A percentile compares a stretch with the other conserved stretches of the same genome.
Conservation (phyloP, 2,329 filamentous ascomycete genomes). For the Trichoderma arundinaceum region DNA sequence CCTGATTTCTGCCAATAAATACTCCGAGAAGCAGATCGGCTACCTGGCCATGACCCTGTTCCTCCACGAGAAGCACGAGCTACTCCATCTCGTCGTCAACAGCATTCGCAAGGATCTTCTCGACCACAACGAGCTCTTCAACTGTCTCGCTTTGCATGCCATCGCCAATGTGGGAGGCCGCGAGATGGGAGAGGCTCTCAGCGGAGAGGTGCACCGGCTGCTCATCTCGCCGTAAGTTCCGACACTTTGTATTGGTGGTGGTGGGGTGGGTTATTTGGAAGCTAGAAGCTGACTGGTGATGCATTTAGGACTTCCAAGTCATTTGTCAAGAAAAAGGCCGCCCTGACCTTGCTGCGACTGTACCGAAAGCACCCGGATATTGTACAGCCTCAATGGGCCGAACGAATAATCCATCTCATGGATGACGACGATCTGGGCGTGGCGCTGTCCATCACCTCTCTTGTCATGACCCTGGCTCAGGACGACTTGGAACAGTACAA, state of each 20-base stretch:
- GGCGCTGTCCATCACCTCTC: conserved; percentile 89
- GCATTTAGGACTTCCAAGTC: conserved; percentile 72
- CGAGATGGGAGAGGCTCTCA: conserved; percentile 96
- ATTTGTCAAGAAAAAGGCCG: conserved; percentile 99
- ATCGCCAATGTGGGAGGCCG: conserved; percentile 96
- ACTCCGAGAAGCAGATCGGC: conserved; percentile 99
- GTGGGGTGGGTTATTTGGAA: not conserved
- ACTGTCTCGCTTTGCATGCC: conserved; percentile 93
- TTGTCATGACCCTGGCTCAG: conserved; percentile 92
- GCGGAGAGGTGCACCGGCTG: conserved; percentile 87
- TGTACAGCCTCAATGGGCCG: conserved; percentile 95
- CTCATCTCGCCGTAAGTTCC: conserved; percentile 80
- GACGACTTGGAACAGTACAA: conserved; percentile 95
- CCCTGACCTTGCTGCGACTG: conserved; percentile 86
- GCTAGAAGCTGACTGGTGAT: conserved; percentile 19
- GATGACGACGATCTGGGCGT: conserved; percentile 95
- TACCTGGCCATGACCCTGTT: conserved; percentile 98
- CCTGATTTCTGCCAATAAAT: conserved; percentile 93
- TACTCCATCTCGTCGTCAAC: conserved; percentile 95
- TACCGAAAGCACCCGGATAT: conserved; percentile 95
- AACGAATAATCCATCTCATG: conserved; percentile 98
- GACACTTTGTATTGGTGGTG: conserved; percentile 34
- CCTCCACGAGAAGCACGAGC: conserved; percentile 94
- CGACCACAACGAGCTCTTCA: conserved; percentile 96
- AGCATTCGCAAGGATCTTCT: conserved; percentile 95